These are phyloP conservation scores for Pachyrhizus erosus DNA, from an alignment of 306 rosid species.

Conservation along the genomic window DNA sequence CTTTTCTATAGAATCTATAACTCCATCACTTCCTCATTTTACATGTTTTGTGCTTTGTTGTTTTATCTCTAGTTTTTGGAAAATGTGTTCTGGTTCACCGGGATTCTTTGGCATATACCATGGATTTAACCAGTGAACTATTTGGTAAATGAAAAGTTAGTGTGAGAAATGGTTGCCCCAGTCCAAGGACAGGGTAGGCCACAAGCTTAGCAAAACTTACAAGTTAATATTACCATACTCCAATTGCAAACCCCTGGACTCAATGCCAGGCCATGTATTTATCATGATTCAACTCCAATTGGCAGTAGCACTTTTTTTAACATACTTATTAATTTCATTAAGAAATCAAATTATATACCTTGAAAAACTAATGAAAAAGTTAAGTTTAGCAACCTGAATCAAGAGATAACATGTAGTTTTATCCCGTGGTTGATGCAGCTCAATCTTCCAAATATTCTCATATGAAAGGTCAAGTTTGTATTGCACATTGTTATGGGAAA, in stretches of 20 bases:
- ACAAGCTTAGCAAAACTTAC: neutral
- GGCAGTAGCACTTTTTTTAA: neutral
- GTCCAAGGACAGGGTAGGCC: neutral
- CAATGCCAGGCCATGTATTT: neutral
- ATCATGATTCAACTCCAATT: neutral
- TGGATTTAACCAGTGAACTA: neutral
- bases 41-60: neutral
- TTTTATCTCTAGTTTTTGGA: neutral
- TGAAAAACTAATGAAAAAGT: neutral
- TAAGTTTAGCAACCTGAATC: conserved; percentile 68
- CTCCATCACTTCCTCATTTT: neutral
- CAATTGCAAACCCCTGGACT: neutral
- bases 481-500: conserved; percentile 30
- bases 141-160: neutral
- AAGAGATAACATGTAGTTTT: conserved; percentile 57
- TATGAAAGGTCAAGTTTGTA: conserved; percentile 67
- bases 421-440: conserved; percentile 55
- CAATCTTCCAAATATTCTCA: conserved; percentile 75
- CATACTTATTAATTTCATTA: neutral
- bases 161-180: neutral
- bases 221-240: neutral
- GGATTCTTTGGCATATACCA: neutral
- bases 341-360: neutral
- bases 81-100: neutral
- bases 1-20: neutral